Base-by-base conservation (phyloP, 78 protist species). In the Dictyostelium firmibasis region DNA sequence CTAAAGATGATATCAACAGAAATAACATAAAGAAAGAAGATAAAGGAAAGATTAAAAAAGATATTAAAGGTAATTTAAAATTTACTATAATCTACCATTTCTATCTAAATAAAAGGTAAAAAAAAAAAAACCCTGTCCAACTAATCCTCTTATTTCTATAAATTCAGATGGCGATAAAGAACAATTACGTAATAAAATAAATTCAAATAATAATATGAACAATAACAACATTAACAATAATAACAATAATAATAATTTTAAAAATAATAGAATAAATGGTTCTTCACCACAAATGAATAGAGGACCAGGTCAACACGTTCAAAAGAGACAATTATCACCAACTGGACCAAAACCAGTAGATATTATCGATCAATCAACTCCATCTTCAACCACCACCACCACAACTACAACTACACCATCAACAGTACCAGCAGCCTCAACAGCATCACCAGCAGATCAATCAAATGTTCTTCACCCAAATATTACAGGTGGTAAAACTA, bases 21-120 rank as follows among this genome's bases (percentile, higher is more conserved):
- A 76, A 76, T 23, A 77, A 77, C 41, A 77, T 43, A 77, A 35
- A 77, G 29, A 43, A 35, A 77, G 83, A 77, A 77, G 88, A 85
- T 13, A 85, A 33, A 41, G 64, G 38, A 25, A 85, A 85, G 23
- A 74, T 29, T 57, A 70, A 33, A 60, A 50, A 20, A 25, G 43
- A n/a, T 41, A 67, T 67, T 67, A 84, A 84, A 84, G 79, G 79
- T 64, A 83, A 41, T 18, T 36, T 23, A 38, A 50, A 23, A 85
- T 16, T n/a, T n/a, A n/a, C n/a, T n/a, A n/a, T n/a, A n/a, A n/a
- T n/a, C n/a, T n/a, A n/a, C n/a, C n/a, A n/a, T n/a, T n/a, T n/a
- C n/a, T n/a, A n/a, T n/a, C n/a, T n/a, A n/a, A n/a, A n/a, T n/a
- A n/a, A n/a, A n/a, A n/a, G n/a, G n/a, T n/a, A n/a, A 67, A 25